These are phyloP conservation scores for Dictyostelium firmibasis DNA, from an alignment of 78 protist genomes.

Conservation along the genomic window DNA sequence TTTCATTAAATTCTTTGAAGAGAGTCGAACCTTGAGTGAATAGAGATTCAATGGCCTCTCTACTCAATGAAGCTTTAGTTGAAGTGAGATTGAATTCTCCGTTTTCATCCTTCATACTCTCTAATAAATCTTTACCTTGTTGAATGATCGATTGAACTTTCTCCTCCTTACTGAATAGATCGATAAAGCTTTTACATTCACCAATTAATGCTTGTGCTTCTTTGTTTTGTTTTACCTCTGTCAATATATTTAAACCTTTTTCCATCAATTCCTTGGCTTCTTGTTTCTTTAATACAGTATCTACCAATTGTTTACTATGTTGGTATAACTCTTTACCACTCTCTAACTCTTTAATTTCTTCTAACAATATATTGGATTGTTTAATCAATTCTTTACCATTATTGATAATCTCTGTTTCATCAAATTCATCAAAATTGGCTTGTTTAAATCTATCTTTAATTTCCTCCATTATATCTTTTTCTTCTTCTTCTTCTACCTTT, in stretches of 20 bases:
- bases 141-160: conserved; percentile 17
- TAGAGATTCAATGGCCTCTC: conserved; percentile 51
- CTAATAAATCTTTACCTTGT: conserved; percentile 37
- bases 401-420: background rate
- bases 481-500: background rate
- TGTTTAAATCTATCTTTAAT: background rate
- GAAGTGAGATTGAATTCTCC: background rate
- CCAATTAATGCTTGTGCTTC: conserved; percentile 17
- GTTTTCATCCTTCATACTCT: background rate
- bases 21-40: conserved; percentile 28
- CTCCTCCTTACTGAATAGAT: conserved; percentile 29
- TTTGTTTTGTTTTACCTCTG: conserved; percentile 34
- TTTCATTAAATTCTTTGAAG: conserved; percentile 46
- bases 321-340: conserved; percentile 54
- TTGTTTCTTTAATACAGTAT: conserved; percentile 46
- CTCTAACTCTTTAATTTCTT: conserved; percentile 51
- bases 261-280: conserved; percentile 72
- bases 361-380: conserved; percentile 31
- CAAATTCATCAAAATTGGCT: conserved; percentile 14
- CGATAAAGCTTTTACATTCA: conserved; percentile 17
- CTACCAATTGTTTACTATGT: conserved; percentile 41
- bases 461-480: background rate
- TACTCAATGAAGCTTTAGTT: background rate
- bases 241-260: conserved; percentile 28
- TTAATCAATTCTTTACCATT: conserved; percentile 62